A percentile compares a stretch with the other conserved stretches of the same genome.
These are phyloP conservation scores for Didymosphaeria variabile DNA, from an alignment of 2,329 filamentous ascomycete species.

Conservation along the genomic window DNA sequence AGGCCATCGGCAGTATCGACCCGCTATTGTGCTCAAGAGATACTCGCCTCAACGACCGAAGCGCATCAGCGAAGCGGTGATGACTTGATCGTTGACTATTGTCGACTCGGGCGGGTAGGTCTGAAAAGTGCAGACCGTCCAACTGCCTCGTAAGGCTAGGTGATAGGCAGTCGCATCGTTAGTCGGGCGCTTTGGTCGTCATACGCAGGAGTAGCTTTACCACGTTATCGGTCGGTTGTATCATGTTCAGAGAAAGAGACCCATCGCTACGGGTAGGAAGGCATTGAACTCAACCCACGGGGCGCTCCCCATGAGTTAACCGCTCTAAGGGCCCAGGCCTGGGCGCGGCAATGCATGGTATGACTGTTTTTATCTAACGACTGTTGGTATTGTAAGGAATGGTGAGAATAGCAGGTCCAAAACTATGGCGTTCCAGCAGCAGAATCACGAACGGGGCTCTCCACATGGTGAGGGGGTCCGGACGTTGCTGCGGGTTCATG, in stretches of 20 bases:
- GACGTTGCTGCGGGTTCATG: conserved; percentile 1
- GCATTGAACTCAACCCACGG: conserved; percentile 10
- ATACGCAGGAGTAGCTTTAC: not conserved
- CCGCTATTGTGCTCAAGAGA: not conserved
- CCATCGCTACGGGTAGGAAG: conserved; percentile 9
- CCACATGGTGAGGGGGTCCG: not conserved
- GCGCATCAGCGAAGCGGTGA: not conserved
- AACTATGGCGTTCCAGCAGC: conserved; percentile 1
- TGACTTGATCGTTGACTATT: not conserved
- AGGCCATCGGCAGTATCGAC: not conserved
- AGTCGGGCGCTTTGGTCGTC: conserved; percentile 7
- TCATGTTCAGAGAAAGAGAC: not conserved
- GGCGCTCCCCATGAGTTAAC: not conserved
- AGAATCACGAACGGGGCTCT: not conserved
- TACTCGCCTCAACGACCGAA: not conserved
- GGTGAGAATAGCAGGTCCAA: conserved; percentile 1
- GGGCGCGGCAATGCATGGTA: not conserved
- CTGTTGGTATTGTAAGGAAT: conserved; percentile 5
- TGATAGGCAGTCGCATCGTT: not conserved
- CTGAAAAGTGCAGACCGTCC: not conserved
- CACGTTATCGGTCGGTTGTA: conserved; percentile 7
- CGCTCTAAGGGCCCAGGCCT: not conserved
- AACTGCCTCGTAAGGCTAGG: conserved; percentile 6
- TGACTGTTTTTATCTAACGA: not conserved
- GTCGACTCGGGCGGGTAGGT: conserved; percentile 5